These are phyloP conservation scores for Baeospora myosura DNA, from an alignment of 1,284 basidiomycete genomes.

Conservation along the genomic window DNA sequence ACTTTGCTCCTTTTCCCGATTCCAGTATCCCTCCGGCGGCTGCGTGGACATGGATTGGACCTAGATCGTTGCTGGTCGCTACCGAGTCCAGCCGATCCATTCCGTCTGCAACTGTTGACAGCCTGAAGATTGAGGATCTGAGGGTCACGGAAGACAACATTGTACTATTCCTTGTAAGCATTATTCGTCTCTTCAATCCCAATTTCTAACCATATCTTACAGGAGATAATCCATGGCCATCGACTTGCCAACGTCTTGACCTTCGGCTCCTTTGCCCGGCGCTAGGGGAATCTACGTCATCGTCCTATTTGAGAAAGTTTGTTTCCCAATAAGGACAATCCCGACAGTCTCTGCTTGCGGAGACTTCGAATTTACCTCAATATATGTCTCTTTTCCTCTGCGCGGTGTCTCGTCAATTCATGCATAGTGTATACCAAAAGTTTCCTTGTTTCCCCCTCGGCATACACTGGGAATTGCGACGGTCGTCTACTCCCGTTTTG, in stretches of 20 bases:
- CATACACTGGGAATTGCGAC: no score
- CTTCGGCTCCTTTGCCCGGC: constrained; percentile 29
- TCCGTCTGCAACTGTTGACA: constrained; percentile 29
- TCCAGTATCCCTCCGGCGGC: constrained; percentile 18
- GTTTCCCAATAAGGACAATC: no score
- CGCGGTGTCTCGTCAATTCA: no score
- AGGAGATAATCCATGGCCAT: constrained; percentile 32
- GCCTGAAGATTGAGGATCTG: constrained; percentile 31
- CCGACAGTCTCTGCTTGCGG: no score
- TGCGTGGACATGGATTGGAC: constrained; percentile 37
- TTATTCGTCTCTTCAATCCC: neutral
- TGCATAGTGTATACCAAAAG: no score
- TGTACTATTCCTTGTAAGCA: constrained; percentile 34
- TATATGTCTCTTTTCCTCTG: no score
- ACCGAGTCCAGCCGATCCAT: constrained; percentile 33
- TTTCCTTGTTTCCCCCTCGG: no score
- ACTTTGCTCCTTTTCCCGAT: constrained; percentile 35
- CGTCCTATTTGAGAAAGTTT: no score
- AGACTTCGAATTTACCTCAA: no score
- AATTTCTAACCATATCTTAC: constrained; percentile 6
- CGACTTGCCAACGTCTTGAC: constrained; percentile 37
- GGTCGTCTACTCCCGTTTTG: no score
- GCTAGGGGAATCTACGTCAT: no score
- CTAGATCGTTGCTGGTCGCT: constrained; percentile 29
- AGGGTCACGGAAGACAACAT: constrained; percentile 43